Evolutionary conservation across 2,329 filamentous ascomycete species (phyloP).

Genomic region (Apiospora hydei): DNA sequence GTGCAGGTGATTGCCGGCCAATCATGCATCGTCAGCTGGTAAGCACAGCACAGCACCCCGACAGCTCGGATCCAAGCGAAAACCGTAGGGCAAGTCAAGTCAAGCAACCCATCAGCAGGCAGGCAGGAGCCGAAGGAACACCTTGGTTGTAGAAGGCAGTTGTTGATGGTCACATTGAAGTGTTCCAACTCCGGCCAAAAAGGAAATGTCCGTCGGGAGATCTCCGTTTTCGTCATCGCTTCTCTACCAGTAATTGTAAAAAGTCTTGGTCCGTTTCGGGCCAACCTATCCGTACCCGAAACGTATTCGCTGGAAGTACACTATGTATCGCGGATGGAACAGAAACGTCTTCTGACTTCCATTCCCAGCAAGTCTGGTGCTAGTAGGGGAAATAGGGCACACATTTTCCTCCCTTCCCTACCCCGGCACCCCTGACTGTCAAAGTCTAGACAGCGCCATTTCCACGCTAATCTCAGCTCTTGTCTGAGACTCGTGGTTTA

Average conservation of each 20-base stretch:
- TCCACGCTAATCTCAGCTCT: conserved; percentile 16
- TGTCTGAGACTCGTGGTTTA: neutral
- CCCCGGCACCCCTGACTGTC: conserved; percentile 12
- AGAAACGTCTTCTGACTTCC: conserved; percentile 8
- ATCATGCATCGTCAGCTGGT: neutral
- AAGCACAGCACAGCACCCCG: conserved; percentile 17
- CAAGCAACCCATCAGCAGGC: no score
- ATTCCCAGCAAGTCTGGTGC: neutral
- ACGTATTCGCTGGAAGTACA: conserved; percentile 1
- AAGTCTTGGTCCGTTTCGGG: conserved; percentile 11
- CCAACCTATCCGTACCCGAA: neutral
- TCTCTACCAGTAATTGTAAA: neutral
- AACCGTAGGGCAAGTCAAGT: neutral
- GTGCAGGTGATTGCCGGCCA: conserved; percentile 1
- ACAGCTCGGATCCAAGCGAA: conserved; percentile 13
- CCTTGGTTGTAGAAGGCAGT: neutral
- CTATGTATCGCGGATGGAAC: neutral
- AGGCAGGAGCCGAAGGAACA: no score
- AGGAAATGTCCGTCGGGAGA: neutral
- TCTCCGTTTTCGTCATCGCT: conserved; percentile 3
- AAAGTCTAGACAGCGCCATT: conserved; percentile 18
- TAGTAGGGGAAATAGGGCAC: neutral
- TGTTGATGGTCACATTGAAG: neutral
- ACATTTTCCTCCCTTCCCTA: neutral
- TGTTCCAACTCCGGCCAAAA: neutral